phyloP scores from a whole-genome alignment of 2,329 filamentous ascomycete species.

The Diplodia mutila region DNA sequence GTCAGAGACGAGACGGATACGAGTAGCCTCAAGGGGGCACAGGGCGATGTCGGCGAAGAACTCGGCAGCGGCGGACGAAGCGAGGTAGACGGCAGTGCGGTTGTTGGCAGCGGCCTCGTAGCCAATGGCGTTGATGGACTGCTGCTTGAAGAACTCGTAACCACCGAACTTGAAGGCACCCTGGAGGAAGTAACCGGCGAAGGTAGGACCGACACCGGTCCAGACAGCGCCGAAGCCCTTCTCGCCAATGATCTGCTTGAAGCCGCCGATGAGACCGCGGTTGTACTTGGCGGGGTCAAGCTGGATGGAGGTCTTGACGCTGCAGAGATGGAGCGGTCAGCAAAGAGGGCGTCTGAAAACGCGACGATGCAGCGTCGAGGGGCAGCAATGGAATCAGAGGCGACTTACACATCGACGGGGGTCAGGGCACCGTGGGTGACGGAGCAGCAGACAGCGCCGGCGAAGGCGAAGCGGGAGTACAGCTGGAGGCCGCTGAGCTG shows the following conservation, averaged over 20 bases:
- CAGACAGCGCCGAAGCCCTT: conserved; percentile 65
- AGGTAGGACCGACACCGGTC: conserved; percentile 70
- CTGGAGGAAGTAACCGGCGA: conserved; percentile 46
- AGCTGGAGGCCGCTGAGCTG: conserved; percentile 64
- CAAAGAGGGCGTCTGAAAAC: conserved; percentile 43
- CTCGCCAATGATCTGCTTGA: conserved; percentile 80
- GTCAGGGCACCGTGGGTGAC: conserved; percentile 96
- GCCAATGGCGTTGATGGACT: conserved; percentile 79
- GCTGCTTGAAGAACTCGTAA: conserved; percentile 96
- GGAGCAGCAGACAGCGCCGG: conserved; percentile 96
- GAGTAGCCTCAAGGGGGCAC: conserved; percentile 89
- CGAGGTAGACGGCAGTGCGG: conserved; percentile 81
- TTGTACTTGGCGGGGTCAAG: conserved; percentile 57
- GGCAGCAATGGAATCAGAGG: conserved; percentile 36
- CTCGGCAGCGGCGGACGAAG: conserved; percentile 63
- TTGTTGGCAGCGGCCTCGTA: conserved; percentile 70
- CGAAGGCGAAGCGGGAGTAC: conserved; percentile 96
- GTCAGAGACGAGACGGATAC: conserved; percentile 89
- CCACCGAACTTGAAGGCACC: conserved; percentile 74
- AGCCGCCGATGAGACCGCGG: conserved; percentile 79
- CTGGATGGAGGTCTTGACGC: conserved; percentile 95
- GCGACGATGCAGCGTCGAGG: too few species aligned
- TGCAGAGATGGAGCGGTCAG: conserved; percentile 42
- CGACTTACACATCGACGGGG: conserved; percentile 98
- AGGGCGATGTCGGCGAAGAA: conserved; percentile 79